A percentile compares a stretch with the other conserved stretches of the same genome.
These are phyloP conservation scores for Ganoderma boninense DNA, from an alignment of 1,284 basidiomycete genomes.

Conservation along the genomic window DNA sequence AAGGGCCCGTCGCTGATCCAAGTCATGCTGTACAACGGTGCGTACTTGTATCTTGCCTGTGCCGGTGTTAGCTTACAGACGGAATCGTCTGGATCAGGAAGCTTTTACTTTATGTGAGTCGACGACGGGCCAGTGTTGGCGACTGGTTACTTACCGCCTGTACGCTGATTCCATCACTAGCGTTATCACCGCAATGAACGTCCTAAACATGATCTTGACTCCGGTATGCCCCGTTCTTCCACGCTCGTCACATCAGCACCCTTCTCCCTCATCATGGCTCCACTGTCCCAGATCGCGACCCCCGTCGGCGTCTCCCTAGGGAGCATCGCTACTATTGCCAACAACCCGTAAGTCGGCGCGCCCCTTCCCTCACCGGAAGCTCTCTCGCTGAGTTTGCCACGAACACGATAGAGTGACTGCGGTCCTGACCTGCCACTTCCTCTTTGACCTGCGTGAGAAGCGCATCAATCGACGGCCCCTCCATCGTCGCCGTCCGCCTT, in stretches of 20 bases:
- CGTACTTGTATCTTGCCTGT: not conserved
- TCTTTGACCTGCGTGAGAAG: not conserved
- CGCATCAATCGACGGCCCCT: not conserved
- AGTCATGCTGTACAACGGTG: not conserved
- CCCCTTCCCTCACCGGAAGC: not conserved
- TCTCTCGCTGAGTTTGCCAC: not conserved
- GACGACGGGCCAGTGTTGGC: not conserved
- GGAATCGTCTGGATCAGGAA: not conserved
- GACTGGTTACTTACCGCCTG: not conserved
- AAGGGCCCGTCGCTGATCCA: not conserved
- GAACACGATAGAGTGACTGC: not conserved
- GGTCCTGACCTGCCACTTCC: not conserved
- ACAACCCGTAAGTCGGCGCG: not conserved
- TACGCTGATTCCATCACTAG: not conserved
- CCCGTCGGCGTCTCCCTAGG: not conserved
- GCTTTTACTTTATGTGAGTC: not conserved
- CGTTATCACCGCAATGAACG: not conserved
- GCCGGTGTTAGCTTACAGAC: not conserved
- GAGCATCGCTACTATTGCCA: not conserved
- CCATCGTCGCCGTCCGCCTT: not conserved
- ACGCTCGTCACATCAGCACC: not conserved
- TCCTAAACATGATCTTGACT: not conserved
- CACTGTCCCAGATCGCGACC: not conserved
- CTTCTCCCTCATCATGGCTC: too few relatives aligned
- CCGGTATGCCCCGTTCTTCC: not conserved